These are phyloP conservation scores for Incumbomyces lentus DNA, from an alignment of 2,329 filamentous ascomycete genomes.

Conservation along the genomic window DNA sequence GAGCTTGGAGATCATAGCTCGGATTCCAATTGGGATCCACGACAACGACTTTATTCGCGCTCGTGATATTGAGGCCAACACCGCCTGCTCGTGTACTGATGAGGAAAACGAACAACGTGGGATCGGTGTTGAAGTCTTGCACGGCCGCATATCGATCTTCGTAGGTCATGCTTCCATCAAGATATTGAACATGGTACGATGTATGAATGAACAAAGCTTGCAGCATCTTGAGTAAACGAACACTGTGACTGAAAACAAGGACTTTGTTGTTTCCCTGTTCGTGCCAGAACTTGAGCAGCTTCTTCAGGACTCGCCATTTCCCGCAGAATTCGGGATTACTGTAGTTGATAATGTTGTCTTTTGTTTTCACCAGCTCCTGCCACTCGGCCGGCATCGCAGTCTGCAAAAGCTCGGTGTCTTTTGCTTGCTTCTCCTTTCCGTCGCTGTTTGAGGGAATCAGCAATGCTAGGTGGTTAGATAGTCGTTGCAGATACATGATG, in stretches of 20 bases:
- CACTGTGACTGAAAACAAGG: constrained; percentile 86
- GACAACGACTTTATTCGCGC: constrained; percentile 95
- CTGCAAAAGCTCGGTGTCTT: constrained; percentile 63
- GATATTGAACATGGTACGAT: constrained; percentile 79
- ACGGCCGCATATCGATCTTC: constrained; percentile 74
- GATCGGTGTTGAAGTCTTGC: constrained; percentile 82
- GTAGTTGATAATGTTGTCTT: constrained; percentile 69
- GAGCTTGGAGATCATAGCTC: constrained; percentile 84
- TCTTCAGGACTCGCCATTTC: constrained; percentile 88
- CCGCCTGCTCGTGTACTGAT: constrained; percentile 92
- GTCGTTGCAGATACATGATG: constrained; percentile 71
- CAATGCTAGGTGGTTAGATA: constrained; percentile 86
- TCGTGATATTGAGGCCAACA: constrained; percentile 90
- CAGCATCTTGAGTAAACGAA: constrained; percentile 72
- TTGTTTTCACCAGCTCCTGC: constrained; percentile 60
- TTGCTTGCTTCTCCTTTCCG: constrained; percentile 60
- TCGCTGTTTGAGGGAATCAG: constrained; percentile 63
- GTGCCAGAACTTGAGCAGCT: constrained; percentile 82
- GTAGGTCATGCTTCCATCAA: constrained; percentile 75
- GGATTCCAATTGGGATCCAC: constrained; percentile 98
- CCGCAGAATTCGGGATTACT: constrained; percentile 88
- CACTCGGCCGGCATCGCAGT: constrained; percentile 65
- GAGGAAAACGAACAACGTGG: constrained; percentile 82
- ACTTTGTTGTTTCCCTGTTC: constrained; percentile 76
- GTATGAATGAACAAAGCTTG: constrained; percentile 79